Evolutionary conservation across 73 alveolate genomes (phyloP), one percentile per base, ranked within the genome.

Genomic region (Symbiodinium pilosum): DNA sequence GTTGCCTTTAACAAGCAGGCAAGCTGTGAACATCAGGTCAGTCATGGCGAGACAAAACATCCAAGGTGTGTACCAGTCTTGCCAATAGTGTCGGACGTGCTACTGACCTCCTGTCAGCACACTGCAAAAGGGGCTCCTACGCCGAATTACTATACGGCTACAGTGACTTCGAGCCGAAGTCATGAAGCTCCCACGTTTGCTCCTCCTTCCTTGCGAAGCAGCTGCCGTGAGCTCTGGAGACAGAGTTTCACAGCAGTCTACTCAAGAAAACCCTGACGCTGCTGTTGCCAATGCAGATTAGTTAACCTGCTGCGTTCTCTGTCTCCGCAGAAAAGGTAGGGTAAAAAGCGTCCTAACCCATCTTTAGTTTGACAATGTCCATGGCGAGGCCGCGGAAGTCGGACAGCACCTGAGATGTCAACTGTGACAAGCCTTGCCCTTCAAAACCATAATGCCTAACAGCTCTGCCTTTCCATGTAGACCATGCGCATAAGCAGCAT

Each of bases 341-440:
- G 11, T 28, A 9, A 28, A 39, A 34, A n/a, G n/a, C n/a, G n/a
- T n/a, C n/a, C 41, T 40, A 88, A 86, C 95, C 95, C 95, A 88
- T 88, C 41, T 84, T 88, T 86, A 88, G 85, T 43, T 56, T 56
- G 24, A 32, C 95, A 32, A 88, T 88, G 73, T 88, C 95, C 86
- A 59, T 7, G 24, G 95, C 95, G 43, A 64, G 39, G 38, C 86
- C 86, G 24, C 86, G 81, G 86, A 88, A 88, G 95, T 88, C 95
- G 47, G 41, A 54, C 43, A 88, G 95, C 18, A 88, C 95, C 95
- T 88, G 85, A n/a, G 8, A 18, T 43, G 11, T 36, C 12, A 34
- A n/a, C n/a, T n/a, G n/a, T n/a, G n/a, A n/a, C n/a, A n/a, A n/a
- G n/a, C n/a, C n/a, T n/a, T n/a, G n/a, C n/a, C n/a, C 44, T n/a